phyloP scores from a whole-genome alignment of 495 filamentous ascomycete species.

The Penicillium desertorum region DNA sequence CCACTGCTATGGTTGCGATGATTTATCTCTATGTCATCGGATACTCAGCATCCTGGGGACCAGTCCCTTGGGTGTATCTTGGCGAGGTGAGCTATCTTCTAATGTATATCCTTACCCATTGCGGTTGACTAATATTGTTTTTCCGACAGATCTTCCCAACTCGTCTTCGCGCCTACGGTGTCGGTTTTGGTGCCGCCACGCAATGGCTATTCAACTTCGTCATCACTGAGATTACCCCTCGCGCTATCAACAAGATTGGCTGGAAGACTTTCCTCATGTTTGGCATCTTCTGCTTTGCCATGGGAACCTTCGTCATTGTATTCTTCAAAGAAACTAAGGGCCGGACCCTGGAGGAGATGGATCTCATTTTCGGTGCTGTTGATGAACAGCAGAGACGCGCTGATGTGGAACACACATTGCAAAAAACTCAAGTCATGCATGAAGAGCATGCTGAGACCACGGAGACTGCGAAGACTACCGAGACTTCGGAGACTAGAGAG shows the following conservation, averaged over 20 bases:
- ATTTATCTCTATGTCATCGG: slow-evolving; percentile 56
- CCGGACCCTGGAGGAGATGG: slow-evolving; percentile 49
- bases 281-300: slow-evolving; percentile 47
- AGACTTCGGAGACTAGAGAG: neutral
- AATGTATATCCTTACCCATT: neutral
- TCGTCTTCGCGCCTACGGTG: slow-evolving; percentile 67
- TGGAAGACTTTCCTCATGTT: slow-evolving; percentile 59
- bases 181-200: slow-evolving; percentile 62
- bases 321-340: slow-evolving; percentile 64
- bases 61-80: slow-evolving; percentile 54
- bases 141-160: slow-evolving; percentile 66
- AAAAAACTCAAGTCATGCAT: slow-evolving; percentile 33
- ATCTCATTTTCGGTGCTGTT: slow-evolving; percentile 46
- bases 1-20: slow-evolving; percentile 52
- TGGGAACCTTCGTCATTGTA: slow-evolving; percentile 42
- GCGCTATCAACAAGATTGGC: slow-evolving; percentile 46
- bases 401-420: slow-evolving; percentile 45
- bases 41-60: slow-evolving; percentile 45
- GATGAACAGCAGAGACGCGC: slow-evolving; percentile 35
- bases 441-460: slow-evolving; percentile 26
- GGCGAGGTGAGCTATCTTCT: slow-evolving; percentile 37
- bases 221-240: slow-evolving; percentile 40
- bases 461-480: neutral
- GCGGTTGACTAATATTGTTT: slow-evolving; percentile 19
- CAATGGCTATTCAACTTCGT: slow-evolving; percentile 51